phyloP scores from a whole-genome alignment of 768 basidiomycete genomes.

The Kwoniella bestiolae region DNA sequence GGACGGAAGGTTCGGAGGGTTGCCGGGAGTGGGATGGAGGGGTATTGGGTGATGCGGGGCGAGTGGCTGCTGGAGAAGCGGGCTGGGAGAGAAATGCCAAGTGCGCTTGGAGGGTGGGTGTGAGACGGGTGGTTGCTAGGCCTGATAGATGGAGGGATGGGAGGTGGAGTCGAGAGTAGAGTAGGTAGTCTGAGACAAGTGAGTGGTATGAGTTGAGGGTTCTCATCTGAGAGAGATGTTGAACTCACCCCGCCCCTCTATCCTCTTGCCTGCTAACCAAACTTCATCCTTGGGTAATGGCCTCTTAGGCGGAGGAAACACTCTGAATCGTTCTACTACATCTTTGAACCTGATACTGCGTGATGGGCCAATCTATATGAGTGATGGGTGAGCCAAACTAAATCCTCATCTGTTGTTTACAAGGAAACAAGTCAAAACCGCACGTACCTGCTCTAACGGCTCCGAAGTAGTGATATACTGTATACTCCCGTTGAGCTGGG shows the following conservation, averaged over 20 bases:
- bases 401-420: neutral
- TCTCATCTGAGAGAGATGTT: neutral
- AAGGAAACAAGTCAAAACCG: neutral
- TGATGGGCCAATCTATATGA: constrained; percentile 47
- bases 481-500: constrained; percentile 86
- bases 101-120: constrained; percentile 76
- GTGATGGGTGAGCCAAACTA: neutral
- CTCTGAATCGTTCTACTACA: constrained; percentile 83
- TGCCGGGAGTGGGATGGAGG: constrained; percentile 57
- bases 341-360: constrained; percentile 74
- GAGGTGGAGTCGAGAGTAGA: constrained; percentile 89
- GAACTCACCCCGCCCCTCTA: constrained; percentile 72
- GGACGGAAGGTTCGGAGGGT: constrained; percentile 53
- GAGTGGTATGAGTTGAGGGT: neutral
- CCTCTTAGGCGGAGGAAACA: constrained; percentile 77
- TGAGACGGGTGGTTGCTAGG: constrained; percentile 78
- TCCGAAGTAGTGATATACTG: constrained; percentile 93
- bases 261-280: constrained; percentile 78
- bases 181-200: constrained; percentile 73
- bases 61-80: constrained; percentile 58
- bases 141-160: constrained; percentile 88
- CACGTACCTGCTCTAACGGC: constrained; percentile 63
- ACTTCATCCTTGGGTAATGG: constrained; percentile 79
- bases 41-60: constrained; percentile 31
- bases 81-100: constrained; percentile 64